Base-by-base conservation (phyloP, 192 early-diverging fungal genomes). In the Coemansia umbellata region DNA sequence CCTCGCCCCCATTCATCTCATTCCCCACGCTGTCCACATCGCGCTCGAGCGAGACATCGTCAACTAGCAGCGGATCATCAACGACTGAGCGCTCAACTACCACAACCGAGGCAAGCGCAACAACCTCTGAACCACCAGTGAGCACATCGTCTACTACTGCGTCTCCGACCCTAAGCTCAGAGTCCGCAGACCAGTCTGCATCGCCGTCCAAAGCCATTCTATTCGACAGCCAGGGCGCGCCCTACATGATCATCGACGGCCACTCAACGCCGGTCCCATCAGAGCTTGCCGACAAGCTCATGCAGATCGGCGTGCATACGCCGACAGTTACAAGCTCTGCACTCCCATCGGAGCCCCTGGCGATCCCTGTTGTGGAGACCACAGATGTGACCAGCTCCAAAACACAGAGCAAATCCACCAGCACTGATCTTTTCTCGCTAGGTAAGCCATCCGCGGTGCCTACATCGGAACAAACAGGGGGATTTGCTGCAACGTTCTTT, bases 401-500 rank as follows among this genome's bases (percentile, higher is more conserved):
- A n/a, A n/a, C n/a, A n/a, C 49, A 24, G 28, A 35, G 14, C 19
- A 11, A 48, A 15, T 22, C 60, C 4, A 54, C 47, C 3, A 58
- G 2, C 14, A 27, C 27, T n/a, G n/a, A n/a, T n/a, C n/a, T n/a
- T n/a, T n/a, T n/a, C n/a, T n/a, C n/a, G n/a, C n/a, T n/a, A n/a
- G n/a, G n/a, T n/a, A n/a, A n/a, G n/a, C n/a, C n/a, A n/a, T 27
- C 31, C 17, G 19, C 43, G 11, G 21, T 9, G 28, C 43, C 11
- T 41, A 15, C 33, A 17, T 43, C 40, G 19, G 37, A n/a, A n/a
- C n/a, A n/a, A n/a, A n/a, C 50, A 18, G 50, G 53, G 0, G 72
- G 72, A 0, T 75, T 68, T 58, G 65, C 72, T 1, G 61, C 65
- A 5, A 75, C 72, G 21, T 75, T 68, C 37, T 57, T 60, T 15